Base-by-base conservation (phyloP, 805 yeast genomes). In the Ogataea polymorpha region DNA sequence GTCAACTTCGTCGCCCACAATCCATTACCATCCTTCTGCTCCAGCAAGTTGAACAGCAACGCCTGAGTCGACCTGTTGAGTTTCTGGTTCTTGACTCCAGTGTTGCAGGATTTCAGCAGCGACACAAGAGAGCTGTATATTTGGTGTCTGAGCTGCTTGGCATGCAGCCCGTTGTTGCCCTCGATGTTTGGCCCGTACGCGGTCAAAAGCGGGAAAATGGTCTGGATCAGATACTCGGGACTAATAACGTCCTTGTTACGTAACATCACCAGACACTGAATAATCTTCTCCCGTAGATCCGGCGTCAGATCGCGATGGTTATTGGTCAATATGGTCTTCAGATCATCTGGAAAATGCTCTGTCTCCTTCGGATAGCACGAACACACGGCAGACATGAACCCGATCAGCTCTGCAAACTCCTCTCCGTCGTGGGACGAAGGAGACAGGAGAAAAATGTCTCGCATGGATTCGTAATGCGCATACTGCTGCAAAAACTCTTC, bases 1-100 rank as follows among this genome's bases (percentile, higher is more conserved):
- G 97, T 89, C 42, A 93, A 68, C 56, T 88, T 90, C 3, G 97
- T 86, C 6, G 98, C 97, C 97, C 98, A 93, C 17, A 93, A 67
- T 26, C 97, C 96, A 32, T 71, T 57, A 29, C 87, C 75, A 51
- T 80, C 86, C 45, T 85, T 79, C 61, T 86, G 81, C 50, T 88
- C 96, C 32, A 93, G 68, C 49, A 91, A 70, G 54, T 86, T 87
- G 71, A 93, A 91, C 38, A 95, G 74, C 35, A 93, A 65, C 0
- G 98, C 96, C 65, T 93, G 99, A 1, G 96, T 86, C 10, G 89
- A 80, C 59, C 86, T 75, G 62, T 93, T 93, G 48, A 93, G 69
- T 63, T 86, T 89, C 59, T 88, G 96, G 59, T 89, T 87, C 61
- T 85, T 88, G 5, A 93, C 71, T n/a, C 93, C 93, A 6, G 86